phyloP scores from a whole-genome alignment of 768 basidiomycete species.

The Pleurotus sapidus region DNA sequence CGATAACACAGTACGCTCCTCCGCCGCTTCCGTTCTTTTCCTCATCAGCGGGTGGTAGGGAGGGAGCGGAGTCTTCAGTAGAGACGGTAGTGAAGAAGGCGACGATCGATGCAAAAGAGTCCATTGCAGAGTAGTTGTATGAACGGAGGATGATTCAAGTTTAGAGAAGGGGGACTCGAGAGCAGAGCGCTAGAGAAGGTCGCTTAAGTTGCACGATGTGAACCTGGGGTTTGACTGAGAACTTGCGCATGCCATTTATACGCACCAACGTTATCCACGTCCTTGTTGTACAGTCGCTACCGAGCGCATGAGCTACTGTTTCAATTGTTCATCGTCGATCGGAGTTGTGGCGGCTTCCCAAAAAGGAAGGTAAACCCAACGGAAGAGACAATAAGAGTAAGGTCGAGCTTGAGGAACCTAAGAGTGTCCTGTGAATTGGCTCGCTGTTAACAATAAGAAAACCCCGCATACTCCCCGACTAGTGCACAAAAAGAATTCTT shows the following conservation, averaged over 20 bases:
- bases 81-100: conserved; percentile 8
- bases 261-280: not conserved
- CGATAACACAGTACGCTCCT: conserved; percentile 9
- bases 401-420: not conserved
- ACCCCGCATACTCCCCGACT: conserved; percentile 5
- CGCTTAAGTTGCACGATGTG: not conserved
- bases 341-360: not conserved
- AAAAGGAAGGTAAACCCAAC: not conserved
- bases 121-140: not conserved
- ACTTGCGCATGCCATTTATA: not conserved
- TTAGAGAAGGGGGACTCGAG: too few species aligned
- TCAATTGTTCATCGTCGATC: not conserved
- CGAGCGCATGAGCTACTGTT: not conserved
- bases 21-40: not conserved
- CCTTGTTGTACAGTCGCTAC: not conserved
- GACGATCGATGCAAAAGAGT: conserved; percentile 4
- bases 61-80: not conserved
- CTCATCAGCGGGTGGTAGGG: conserved; percentile 7
- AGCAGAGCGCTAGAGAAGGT: not conserved
- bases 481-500: conserved; percentile 8
- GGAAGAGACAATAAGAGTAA: conserved; percentile 2
- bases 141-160: not conserved
- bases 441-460: conserved; percentile 8
- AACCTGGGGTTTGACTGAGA: not conserved
- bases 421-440: not conserved